A percentile compares a stretch with the other conserved stretches of the same genome.
phyloP scores from a whole-genome alignment of 2,329 filamentous ascomycete genomes.

The Calonectria multiphialidica region DNA sequence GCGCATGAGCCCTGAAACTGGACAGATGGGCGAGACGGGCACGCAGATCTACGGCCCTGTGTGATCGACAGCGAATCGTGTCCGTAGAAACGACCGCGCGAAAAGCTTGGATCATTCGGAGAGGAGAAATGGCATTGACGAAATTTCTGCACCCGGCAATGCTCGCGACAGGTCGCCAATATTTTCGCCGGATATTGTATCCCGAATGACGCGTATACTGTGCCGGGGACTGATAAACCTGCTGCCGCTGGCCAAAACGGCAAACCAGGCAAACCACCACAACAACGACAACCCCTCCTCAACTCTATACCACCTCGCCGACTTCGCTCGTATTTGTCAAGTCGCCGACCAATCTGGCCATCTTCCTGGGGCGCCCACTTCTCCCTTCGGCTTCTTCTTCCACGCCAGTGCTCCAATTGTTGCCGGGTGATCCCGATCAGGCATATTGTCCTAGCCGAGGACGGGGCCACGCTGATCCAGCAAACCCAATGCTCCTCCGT shows the following conservation, averaged over 20 bases:
- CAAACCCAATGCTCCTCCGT: neutral
- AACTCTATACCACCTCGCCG: neutral
- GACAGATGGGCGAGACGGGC: neutral
- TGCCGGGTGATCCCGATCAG: neutral
- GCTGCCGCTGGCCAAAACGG: neutral
- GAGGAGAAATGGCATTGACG: neutral
- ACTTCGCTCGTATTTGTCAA: neutral
- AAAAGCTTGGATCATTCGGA: neutral
- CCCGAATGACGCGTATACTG: constrained; percentile 5
- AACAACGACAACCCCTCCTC: neutral
- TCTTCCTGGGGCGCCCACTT: neutral
- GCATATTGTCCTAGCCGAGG: neutral
- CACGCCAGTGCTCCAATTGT: neutral
- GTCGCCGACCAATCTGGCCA: neutral
- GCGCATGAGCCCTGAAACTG: neutral
- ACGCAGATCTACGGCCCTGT: constrained; percentile 4
- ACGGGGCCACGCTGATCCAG: neutral
- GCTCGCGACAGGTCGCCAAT: neutral
- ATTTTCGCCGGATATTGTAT: neutral
- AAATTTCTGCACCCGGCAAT: neutral
- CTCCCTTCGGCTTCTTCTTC: neutral
- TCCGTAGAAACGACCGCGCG: neutral
- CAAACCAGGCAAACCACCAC: neutral
- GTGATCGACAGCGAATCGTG: neutral
- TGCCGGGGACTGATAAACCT: neutral